phyloP scores from a whole-genome alignment of 495 filamentous ascomycete species.

The Aspergillus egyptiacus region DNA sequence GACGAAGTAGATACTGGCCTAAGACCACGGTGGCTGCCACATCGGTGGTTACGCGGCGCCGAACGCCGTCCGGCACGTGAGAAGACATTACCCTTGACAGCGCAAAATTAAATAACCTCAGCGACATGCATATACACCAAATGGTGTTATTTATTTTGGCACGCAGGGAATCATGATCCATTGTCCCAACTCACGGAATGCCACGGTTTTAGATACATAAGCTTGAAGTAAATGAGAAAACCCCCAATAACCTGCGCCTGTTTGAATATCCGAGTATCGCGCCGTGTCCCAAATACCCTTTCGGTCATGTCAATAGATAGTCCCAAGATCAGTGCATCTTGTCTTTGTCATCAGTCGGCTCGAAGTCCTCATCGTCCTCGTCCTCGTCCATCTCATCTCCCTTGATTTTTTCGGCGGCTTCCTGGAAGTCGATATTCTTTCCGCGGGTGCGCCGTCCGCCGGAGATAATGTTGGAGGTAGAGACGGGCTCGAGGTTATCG shows the following conservation, averaged over 20 bases:
- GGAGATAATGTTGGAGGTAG: slow-evolving; percentile 75
- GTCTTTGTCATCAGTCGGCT: slow-evolving; percentile 25
- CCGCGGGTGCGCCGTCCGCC: slow-evolving; percentile 80
- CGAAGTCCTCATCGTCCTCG: slow-evolving; percentile 61
- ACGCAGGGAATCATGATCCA: background rate
- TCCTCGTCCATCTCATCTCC: slow-evolving; percentile 50
- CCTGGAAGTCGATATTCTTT: slow-evolving; percentile 73
- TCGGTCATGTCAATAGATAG: slow-evolving; percentile 10
- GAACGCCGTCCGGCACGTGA: slow-evolving; percentile 5
- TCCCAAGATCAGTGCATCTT: slow-evolving; percentile 40
- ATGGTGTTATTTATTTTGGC: background rate
- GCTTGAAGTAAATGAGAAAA: slow-evolving; percentile 5
- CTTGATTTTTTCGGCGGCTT: slow-evolving; percentile 56
- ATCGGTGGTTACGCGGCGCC: slow-evolving; percentile 7
- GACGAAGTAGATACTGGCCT: background rate
- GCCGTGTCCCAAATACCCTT: slow-evolving; percentile 9
- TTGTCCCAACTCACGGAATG: background rate
- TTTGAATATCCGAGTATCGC: slow-evolving; percentile 13
- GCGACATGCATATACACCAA: too few relatives aligned
- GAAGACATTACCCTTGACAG: too few relatives aligned
- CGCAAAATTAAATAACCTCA: too few relatives aligned
- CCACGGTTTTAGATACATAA: background rate
- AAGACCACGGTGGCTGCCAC: slow-evolving; percentile 10
- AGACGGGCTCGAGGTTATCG: slow-evolving; percentile 86
- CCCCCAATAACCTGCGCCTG: slow-evolving; percentile 17